Conservation (phyloP, 2,329 filamentous ascomycete genomes). For the Incumbomyces lentus region DNA sequence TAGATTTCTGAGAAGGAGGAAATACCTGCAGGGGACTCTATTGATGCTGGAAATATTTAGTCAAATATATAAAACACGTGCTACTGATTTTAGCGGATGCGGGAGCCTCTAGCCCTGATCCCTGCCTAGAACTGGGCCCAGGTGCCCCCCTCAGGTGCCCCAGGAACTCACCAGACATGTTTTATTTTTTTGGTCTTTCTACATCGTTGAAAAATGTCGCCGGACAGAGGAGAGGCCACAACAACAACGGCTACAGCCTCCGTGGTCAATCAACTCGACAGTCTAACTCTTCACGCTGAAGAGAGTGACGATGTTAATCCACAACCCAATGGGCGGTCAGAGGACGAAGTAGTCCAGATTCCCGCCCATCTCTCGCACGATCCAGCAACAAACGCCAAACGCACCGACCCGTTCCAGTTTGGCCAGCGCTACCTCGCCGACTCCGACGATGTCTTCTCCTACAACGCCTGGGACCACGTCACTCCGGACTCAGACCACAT, state of each 20-base stretch:
- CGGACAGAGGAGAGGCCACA: conserved; percentile 14
- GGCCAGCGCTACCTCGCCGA: conserved; percentile 76
- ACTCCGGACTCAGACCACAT: conserved; percentile 82
- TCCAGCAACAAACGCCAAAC: conserved; percentile 67
- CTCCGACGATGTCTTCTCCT: conserved; percentile 73
- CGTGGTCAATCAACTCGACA: no score
- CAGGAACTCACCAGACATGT: no score
- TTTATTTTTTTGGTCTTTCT: no score
- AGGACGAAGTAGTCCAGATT: conserved; percentile 18
- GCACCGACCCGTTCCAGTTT: conserved; percentile 89
- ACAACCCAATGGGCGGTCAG: neutral
- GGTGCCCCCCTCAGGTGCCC: no score
- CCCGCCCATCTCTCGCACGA: conserved; percentile 61
- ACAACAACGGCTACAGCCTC: neutral
- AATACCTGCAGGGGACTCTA: neutral
- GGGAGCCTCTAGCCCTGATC: no score
- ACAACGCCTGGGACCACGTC: conserved; percentile 99
- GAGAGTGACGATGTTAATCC: no score
- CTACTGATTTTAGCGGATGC: no score
- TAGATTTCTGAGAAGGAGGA: neutral
- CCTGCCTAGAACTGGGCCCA: neutral
- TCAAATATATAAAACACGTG: no score
- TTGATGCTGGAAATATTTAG: no score
- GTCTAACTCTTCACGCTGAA: no score
- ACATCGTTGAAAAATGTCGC: conserved; percentile 13